Evolutionary conservation across 495 filamentous ascomycete species (phyloP), one percentile per base, ranked within the genome.

Genomic region (Aspergillus leporis): DNA sequence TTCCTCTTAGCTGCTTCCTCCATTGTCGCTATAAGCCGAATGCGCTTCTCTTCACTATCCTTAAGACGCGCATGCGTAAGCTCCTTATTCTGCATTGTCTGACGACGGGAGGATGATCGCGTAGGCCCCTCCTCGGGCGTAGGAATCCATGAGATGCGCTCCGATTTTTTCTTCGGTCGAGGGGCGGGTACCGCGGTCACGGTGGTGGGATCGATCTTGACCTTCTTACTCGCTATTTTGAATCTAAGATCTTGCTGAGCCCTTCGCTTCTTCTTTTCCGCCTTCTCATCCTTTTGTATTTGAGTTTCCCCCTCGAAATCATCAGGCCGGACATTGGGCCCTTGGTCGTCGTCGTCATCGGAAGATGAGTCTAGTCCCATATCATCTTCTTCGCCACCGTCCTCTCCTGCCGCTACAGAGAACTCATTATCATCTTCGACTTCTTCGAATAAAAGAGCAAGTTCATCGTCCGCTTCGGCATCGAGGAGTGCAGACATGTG

Each of bases 101-200:
- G 87, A 56, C 83, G 83, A 60, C 94, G 89, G 18, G 88, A 88
- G 0, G 93, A 97, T 23, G 90, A 85, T 60, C 94, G 86, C 30
- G 83, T 88, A 3, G 92, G 91, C 59, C 87, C 84, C 65, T 96
- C 92, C 56, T 90, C 89, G 9, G 79, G 70, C 1, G 88, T 86
- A 7, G 90, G 92, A 30, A 97, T 80, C 91, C 92, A 97, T 58
- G 91, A 96, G 40, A 87, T 80, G 43, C 92, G 85, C 74, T 97
- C 94, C 4, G 90, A 92, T 74, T 96, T 97, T 79, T 97, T 98
- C 78, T 91, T 93, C 4, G 87, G 88, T 57, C 89, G 83, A 19
- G 88, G 79, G 16, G 78, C 68, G 53, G 76, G 66, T 32, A 72
- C 68, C 23, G 79, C 66, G 19, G 81, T 72, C 34, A 77, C 74